Evolutionary conservation across 177 flowering plant genomes (phyloP).

Genomic region (Vitis hybrid): DNA sequence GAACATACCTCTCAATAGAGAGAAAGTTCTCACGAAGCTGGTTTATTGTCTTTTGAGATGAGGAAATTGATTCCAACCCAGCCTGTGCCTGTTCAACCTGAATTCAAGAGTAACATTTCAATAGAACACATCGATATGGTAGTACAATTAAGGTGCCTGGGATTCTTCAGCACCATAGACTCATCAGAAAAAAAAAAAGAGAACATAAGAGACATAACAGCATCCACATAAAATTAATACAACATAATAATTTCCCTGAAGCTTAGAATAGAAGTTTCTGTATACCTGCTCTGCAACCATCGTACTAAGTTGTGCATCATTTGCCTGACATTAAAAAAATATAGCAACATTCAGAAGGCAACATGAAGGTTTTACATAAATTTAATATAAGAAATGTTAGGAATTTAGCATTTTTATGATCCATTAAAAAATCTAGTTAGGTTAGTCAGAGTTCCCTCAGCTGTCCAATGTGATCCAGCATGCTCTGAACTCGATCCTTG

Average conservation of each 20-base stretch:
- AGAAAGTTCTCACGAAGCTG: constrained; percentile 85
- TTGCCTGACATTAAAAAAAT: constrained; percentile 59
- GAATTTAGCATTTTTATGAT: too few relatives aligned
- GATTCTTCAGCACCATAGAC: not conserved
- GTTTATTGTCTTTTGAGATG: constrained; percentile 68
- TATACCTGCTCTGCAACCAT: constrained; percentile 98
- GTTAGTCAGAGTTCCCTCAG: too few relatives aligned
- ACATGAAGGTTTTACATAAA: not conserved
- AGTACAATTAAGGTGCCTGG: too few relatives aligned
- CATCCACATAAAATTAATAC: too few relatives aligned
- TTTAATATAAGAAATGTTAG: too few relatives aligned
- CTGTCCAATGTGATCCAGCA: too few relatives aligned
- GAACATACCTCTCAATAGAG: constrained; percentile 78
- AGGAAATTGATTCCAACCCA: constrained; percentile 79
- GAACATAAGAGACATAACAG: not conserved
- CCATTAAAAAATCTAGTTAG: too few relatives aligned
- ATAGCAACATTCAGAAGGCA: not conserved
- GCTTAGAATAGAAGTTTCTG: not conserved
- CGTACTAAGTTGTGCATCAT: constrained; percentile 99
- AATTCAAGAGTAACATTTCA: constrained; percentile 1
- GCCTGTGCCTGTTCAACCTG: constrained; percentile 95
- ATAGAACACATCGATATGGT: too few relatives aligned
- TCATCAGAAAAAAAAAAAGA: not conserved
- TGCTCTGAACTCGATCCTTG: too few relatives aligned
- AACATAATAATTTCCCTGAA: too few relatives aligned